These are phyloP conservation scores for Apiotrichum veenhuisii DNA, from an alignment of 1,284 basidiomycete genomes.

Conservation along the genomic window DNA sequence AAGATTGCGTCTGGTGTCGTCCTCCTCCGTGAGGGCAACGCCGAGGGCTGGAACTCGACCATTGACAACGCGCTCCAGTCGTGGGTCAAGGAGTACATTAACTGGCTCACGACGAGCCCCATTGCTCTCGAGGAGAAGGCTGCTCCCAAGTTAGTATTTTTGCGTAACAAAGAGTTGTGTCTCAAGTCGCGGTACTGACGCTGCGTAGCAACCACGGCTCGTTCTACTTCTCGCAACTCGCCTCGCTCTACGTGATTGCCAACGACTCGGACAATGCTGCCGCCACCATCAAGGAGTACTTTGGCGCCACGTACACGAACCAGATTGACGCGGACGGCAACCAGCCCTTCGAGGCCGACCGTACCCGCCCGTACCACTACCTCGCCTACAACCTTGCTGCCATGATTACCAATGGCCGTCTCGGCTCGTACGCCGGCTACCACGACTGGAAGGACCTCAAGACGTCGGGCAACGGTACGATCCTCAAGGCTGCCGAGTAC, in stretches of 20 bases:
- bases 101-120: slow-evolving; percentile 21
- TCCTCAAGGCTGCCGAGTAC: slow-evolving; percentile 34
- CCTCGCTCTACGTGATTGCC: slow-evolving; percentile 30
- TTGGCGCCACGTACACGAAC: slow-evolving; percentile 23
- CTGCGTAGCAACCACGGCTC: slow-evolving; percentile 36
- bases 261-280: slow-evolving; percentile 27
- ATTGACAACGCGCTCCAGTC: slow-evolving; percentile 17
- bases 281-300: slow-evolving; percentile 26
- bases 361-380: slow-evolving; percentile 44
- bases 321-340: slow-evolving; percentile 38
- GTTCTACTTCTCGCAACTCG: slow-evolving; percentile 40
- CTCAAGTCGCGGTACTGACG: too few relatives aligned
- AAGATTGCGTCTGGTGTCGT: slow-evolving; percentile 27
- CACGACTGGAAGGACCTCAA: slow-evolving; percentile 22
- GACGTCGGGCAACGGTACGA: slow-evolving; percentile 18
- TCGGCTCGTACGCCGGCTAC: slow-evolving; percentile 18
- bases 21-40: slow-evolving; percentile 19
- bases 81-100: slow-evolving; percentile 23
- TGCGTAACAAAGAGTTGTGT: not conserved
- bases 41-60: slow-evolving; percentile 20
- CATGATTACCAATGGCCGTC: slow-evolving; percentile 18
- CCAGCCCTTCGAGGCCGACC: slow-evolving; percentile 30
- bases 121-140: slow-evolving; percentile 29
- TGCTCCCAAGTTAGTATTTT: slow-evolving; percentile 26
- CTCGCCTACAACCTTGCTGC: slow-evolving; percentile 40